These are phyloP conservation scores for Vaccinium vitisidaea DNA, from an alignment of 148 eudicot species.

Conservation along the genomic window DNA sequence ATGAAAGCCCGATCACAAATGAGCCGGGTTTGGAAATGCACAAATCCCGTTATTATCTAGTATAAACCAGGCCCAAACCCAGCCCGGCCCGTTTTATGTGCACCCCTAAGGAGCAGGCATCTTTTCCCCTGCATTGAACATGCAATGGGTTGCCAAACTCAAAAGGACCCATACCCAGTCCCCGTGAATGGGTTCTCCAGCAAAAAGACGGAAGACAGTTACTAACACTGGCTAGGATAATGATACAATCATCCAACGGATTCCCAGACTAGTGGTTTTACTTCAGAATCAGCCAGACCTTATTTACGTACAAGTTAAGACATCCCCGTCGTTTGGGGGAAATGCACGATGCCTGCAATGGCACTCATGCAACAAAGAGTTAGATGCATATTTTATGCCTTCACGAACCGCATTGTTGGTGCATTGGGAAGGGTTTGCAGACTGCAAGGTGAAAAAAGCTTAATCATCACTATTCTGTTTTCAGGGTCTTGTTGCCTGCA, in stretches of 20 bases:
- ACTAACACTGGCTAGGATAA: constrained; percentile 29
- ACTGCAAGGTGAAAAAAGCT: constrained; percentile 92
- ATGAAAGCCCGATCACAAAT: too few relatives aligned
- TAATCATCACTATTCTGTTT: constrained; percentile 98
- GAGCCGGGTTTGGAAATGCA: too few relatives aligned
- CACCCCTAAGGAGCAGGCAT: constrained; percentile 8
- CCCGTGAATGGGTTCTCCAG: constrained; percentile 36
- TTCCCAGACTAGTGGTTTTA: constrained; percentile 19
- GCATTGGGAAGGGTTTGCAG: constrained; percentile 89
- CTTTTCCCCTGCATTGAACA: constrained; percentile 47
- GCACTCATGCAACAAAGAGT: constrained; percentile 92
- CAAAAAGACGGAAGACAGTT: constrained; percentile 53
- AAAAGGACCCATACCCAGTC: constrained; percentile 30
- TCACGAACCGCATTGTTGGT: constrained; percentile 68
- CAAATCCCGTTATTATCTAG: too few relatives aligned
- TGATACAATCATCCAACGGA: constrained; percentile 24
- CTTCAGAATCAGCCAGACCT: constrained; percentile 50
- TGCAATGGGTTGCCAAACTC: constrained; percentile 25
- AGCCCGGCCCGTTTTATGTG: too few relatives aligned
- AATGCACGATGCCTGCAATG: constrained; percentile 95
- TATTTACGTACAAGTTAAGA: constrained; percentile 94
- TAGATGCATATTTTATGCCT: constrained; percentile 85
- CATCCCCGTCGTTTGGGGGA: constrained; percentile 88
- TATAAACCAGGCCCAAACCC: too few relatives aligned
- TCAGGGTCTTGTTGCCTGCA: constrained; percentile 59